phyloP scores from a whole-genome alignment of 257 asterid genomes.

The Capsicum chinense region DNA sequence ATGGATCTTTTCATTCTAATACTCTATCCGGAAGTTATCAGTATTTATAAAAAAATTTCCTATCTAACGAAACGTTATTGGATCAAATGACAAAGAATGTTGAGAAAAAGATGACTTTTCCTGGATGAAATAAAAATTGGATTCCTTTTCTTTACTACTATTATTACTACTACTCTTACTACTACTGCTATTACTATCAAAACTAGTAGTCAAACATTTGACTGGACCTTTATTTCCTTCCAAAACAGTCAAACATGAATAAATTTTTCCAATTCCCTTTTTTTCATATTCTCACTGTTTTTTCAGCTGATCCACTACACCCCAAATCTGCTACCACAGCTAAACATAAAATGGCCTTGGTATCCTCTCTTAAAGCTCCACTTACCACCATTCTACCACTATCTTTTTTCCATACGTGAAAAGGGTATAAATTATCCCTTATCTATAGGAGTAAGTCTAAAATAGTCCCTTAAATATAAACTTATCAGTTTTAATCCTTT shows the following conservation, averaged over 20 bases:
- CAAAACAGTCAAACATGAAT: constrained; percentile 66
- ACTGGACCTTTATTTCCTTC: constrained; percentile 80
- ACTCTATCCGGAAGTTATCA: too few relatives aligned
- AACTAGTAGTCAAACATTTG: constrained; percentile 66
- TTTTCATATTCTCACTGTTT: constrained; percentile 68
- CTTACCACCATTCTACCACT: constrained; percentile 56
- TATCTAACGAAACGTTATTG: too few relatives aligned
- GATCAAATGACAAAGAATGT: too few relatives aligned
- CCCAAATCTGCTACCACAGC: constrained; percentile 59
- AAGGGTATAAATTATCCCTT: too few relatives aligned
- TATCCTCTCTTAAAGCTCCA: constrained; percentile 80
- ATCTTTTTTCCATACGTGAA: constrained; percentile 25
- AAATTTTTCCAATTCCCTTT: constrained; percentile 55
- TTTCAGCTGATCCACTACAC: constrained; percentile 86
- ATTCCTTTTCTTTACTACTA: neutral
- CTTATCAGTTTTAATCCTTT: too few relatives aligned
- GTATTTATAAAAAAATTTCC: too few relatives aligned
- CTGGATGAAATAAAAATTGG: too few relatives aligned
- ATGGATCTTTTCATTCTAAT: too few relatives aligned
- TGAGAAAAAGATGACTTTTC: too few relatives aligned
- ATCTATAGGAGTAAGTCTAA: too few relatives aligned
- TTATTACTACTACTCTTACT: neutral
- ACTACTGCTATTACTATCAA: constrained; percentile 33
- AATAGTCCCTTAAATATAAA: too few relatives aligned
- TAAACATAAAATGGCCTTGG: constrained; percentile 68